Base-by-base conservation (phyloP, 345 rosid species). In the Erucastrum elatum region DNA sequence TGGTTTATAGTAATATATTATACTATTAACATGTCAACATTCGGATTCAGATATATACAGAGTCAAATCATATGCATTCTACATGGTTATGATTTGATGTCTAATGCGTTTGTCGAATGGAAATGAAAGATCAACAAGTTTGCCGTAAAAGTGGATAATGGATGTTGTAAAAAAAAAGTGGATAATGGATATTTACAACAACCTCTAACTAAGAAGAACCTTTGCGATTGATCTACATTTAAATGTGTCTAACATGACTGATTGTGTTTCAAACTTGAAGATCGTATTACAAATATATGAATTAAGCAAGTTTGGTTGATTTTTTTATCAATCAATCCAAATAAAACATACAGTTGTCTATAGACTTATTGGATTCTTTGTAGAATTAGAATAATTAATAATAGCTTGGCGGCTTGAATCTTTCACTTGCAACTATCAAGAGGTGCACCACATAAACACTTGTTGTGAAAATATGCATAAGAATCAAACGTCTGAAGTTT, bases 241-340 rank as follows among this genome's bases (percentile, higher is more conserved):
- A 56, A 56, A 56, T 56, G 62, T 56, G 62, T 56, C 62, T 10
- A 49, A 56, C 61, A 56, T 59, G 63, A 58, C 67, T 75, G 33
- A 25, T 59, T 1, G 31, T 59, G 31, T 9, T 59, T 59, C 63
- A 9, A 8, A 59, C 33, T 4, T 31, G 31, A 25, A 59, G 13
- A 59, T 2, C 27, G 34, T 60, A 26, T 39, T 39, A 9, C 13
- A 60, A 13, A 53, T 8, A 53, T 53, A 2, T 39, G 12, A 10
- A 39, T 21, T 21, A 21, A 39, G 13, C 46, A 39, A 9, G 46
- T 39, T 39, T 39, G 46, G 46, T 3, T 39, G 4, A 2, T 39
- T 39, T 39, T 39, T 9, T 10, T 2, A 39, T n/a, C 17, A 53
- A 16, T 53, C 25, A 15, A 53, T 53, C 59, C 4, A 56, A 8